Conservation (phyloP, 352 stramenopile species). For the Blastocystis sp. region DNA sequence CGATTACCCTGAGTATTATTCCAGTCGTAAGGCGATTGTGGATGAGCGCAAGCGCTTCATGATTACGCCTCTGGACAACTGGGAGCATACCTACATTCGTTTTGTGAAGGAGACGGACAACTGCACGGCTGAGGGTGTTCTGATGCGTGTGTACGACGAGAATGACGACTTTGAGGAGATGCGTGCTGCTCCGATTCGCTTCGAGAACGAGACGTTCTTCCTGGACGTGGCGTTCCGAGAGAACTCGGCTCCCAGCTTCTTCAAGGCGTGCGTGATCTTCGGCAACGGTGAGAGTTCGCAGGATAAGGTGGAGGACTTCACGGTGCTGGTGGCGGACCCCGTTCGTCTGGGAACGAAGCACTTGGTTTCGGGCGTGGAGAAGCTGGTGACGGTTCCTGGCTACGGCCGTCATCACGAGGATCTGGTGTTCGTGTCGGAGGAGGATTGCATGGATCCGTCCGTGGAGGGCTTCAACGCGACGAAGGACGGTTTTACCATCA, state of each 20-base stretch:
- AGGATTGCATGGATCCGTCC: not conserved
- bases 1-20: constrained; percentile 47
- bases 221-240: constrained; percentile 28
- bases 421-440: constrained; percentile 19
- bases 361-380: constrained; percentile 9
- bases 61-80: not conserved
- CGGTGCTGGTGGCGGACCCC: not conserved
- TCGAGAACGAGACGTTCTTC: constrained; percentile 6
- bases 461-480: constrained; percentile 29
- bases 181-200: not conserved
- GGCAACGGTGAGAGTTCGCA: not conserved
- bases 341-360: not conserved
- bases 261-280: constrained; percentile 35
- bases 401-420: constrained; percentile 11
- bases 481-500: not conserved
- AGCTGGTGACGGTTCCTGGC: not conserved
- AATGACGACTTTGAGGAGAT: not conserved
- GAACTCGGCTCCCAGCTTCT: constrained; percentile 29
- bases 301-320: not conserved
- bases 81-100: not conserved
- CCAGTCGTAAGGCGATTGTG: constrained; percentile 22
- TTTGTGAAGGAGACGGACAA: not conserved
- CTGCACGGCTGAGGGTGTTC: not conserved
- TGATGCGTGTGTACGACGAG: not conserved
- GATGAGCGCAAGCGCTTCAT: not conserved